phyloP scores from a whole-genome alignment of 352 stramenopile species.

The Phytophthora crassamura region DNA sequence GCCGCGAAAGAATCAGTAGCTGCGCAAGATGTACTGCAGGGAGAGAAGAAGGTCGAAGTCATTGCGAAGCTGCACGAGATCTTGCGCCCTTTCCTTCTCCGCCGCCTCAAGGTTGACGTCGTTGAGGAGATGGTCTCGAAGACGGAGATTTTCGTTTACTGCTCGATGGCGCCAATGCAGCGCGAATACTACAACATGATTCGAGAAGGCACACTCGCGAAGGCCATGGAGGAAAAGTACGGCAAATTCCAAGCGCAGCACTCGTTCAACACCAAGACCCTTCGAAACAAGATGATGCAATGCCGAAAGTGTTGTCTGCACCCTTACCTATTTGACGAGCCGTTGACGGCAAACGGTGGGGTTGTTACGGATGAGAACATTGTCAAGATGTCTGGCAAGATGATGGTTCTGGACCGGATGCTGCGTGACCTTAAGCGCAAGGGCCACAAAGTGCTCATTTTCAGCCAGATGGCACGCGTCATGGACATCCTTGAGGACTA shows the following conservation, averaged over 20 bases:
- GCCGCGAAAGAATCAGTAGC: slow-evolving; percentile 75
- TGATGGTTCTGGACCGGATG: slow-evolving; percentile 99
- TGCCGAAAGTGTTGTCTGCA: slow-evolving; percentile 91
- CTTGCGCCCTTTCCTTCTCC: slow-evolving; percentile 96
- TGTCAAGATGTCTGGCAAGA: slow-evolving; percentile 95
- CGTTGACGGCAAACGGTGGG: slow-evolving; percentile 56
- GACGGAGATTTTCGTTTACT: slow-evolving; percentile 98
- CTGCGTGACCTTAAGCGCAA: slow-evolving; percentile 94
- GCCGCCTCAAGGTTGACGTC: slow-evolving; percentile 96
- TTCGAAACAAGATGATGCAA: slow-evolving; percentile 84
- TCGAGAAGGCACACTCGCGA: slow-evolving; percentile 85
- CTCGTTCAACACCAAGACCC: slow-evolving; percentile 57
- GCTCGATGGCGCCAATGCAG: slow-evolving; percentile 94
- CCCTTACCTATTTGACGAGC: slow-evolving; percentile 90
- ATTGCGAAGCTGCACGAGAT: slow-evolving; percentile 98
- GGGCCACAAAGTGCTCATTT: slow-evolving; percentile 98
- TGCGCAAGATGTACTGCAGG: slow-evolving; percentile 88
- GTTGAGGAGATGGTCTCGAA: slow-evolving; percentile 95
- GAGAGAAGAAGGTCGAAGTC: slow-evolving; percentile 93
- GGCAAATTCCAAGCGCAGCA: slow-evolving; percentile 58
- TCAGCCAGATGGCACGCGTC: slow-evolving; percentile 98
- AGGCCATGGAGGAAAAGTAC: slow-evolving; percentile 87
- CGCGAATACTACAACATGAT: slow-evolving; percentile 96
- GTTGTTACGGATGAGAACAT: slow-evolving; percentile 89
- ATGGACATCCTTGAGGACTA: slow-evolving; percentile 99